Conservation (phyloP, 2,329 filamentous ascomycete genomes). For the Paecilomyces formosus region DNA sequence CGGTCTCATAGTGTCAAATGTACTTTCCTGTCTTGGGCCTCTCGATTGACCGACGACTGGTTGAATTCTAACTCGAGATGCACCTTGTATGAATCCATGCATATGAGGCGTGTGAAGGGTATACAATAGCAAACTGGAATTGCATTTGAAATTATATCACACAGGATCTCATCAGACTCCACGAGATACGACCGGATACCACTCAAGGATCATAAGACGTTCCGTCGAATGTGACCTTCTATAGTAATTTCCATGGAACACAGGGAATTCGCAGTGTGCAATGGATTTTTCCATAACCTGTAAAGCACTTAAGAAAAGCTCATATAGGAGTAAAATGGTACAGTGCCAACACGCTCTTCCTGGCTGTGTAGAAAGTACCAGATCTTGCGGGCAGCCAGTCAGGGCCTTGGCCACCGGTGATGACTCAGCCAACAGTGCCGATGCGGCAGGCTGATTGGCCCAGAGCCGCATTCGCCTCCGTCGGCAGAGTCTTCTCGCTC, state of each 20-base stretch:
- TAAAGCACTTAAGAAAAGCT: not conserved
- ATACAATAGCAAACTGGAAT: no score
- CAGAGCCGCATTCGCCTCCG: not conserved
- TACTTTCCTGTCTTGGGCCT: not conserved
- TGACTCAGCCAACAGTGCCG: slow-evolving; percentile 4
- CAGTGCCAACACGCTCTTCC: not conserved
- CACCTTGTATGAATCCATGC: no score
- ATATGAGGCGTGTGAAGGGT: no score
- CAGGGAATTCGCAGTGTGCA: not conserved
- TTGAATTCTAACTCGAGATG: no score
- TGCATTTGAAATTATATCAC: no score
- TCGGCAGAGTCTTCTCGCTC: not conserved
- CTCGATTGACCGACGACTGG: no score
- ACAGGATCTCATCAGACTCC: no score
- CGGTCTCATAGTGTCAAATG: not conserved
- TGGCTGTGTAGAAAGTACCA: not conserved
- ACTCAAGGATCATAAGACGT: not conserved
- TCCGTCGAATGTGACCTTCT: not conserved
- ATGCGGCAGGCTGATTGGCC: not conserved
- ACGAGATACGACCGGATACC: no score
- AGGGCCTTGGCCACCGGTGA: slow-evolving; percentile 7
- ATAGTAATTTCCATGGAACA: no score
- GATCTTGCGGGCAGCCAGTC: slow-evolving; percentile 4
- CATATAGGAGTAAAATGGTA: not conserved
- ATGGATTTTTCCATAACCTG: not conserved